Base-by-base conservation (phyloP, 1,284 basidiomycete species). In the Microbotryum scabiosae region DNA sequence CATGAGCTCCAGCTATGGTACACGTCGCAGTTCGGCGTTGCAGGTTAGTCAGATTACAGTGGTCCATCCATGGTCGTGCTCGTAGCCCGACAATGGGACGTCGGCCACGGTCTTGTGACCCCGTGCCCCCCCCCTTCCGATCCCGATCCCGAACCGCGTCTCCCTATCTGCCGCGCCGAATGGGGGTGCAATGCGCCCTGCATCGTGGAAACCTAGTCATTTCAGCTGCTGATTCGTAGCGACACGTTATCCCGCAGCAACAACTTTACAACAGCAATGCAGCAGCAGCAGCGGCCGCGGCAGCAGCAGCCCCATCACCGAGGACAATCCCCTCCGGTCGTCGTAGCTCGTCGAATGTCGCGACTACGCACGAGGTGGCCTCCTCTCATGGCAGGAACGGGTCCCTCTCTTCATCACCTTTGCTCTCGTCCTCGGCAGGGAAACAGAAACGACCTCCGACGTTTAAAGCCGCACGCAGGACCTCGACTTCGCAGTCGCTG, bases 21-120 rank as follows among this genome's bases (percentile, higher is more conserved):
- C 65, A n/a, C 51, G 65, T 12, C 51, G 62, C 6, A 56, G 32
- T 48, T 62, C 57, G 45, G 61, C 59, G n/a, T 48, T 56, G 36
- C 61, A 61, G 53, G 65, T 59, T 21, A 28, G 59, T 51, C 21
- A 2, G 14, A 20, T 3, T 28, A 14, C 5, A n/a, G 25, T 36
- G 18, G 45, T 41, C 59, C 30, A 45, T 44, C n/a, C n/a, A n/a
- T n/a, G n/a, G 10, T 28, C 43, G 44, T 41, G 10, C 20, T 44
- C 26, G 36, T 32, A 43, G 7, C 16, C 21, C 8, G 14, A 10
- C 6, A 4, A 14, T 18, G 43, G 43, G 20, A 12, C 4, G 12
- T 14, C 32, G 25, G 32, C 9, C 26, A n/a, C 16, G 32, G 12
- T 7, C 14, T 4, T 9, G 9, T 21, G 44, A 23, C 26, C 54